These are phyloP conservation scores for Talaromyces atroroseus DNA, from an alignment of 2,329 filamentous ascomycete species.

Conservation along the genomic window DNA sequence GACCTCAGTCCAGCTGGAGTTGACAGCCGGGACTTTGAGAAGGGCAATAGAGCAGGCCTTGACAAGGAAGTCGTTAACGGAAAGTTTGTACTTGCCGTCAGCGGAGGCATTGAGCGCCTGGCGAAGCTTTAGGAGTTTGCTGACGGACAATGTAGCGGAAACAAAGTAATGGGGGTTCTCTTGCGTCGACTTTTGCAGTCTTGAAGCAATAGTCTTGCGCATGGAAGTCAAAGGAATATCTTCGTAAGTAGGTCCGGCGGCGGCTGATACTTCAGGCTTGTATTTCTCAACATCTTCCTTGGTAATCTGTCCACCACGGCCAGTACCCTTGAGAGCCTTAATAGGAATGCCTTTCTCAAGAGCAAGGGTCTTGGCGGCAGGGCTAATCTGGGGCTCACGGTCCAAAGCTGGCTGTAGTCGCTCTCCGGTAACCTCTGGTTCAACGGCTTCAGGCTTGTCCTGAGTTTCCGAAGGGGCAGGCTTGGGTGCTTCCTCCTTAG, in stretches of 20 bases:
- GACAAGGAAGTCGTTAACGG: constrained; percentile 99
- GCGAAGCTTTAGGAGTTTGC: constrained; percentile 93
- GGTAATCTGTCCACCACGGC: constrained; percentile 79
- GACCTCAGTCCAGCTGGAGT: constrained; percentile 83
- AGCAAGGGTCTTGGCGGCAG: constrained; percentile 73
- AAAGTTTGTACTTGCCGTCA: constrained; percentile 96
- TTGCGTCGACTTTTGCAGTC: constrained; percentile 80
- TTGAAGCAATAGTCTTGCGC: constrained; percentile 95
- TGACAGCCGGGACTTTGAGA: constrained; percentile 90
- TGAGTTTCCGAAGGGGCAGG: constrained; percentile 47
- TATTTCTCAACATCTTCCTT: constrained; percentile 91
- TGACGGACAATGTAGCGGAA: constrained; percentile 81
- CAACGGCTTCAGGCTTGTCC: constrained; percentile 44
- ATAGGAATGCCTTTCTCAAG: constrained; percentile 77
- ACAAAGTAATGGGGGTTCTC: constrained; percentile 99
- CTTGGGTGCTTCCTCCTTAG: constrained; percentile 43
- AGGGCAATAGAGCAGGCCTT: constrained; percentile 87
- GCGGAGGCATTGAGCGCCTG: constrained; percentile 82
- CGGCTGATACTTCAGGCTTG: constrained; percentile 49
- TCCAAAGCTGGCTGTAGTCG: constrained; percentile 79
- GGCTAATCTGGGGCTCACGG: constrained; percentile 67
- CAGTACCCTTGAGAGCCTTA: constrained; percentile 76
- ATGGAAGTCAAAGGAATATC: constrained; percentile 83
- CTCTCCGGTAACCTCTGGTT: constrained; percentile 68
- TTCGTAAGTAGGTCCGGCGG: constrained; percentile 64